A percentile compares a stretch with the other conserved stretches of the same genome.
phyloP scores from a whole-genome alignment of 352 stramenopile species.

The Globisporangium paroecandrum region DNA sequence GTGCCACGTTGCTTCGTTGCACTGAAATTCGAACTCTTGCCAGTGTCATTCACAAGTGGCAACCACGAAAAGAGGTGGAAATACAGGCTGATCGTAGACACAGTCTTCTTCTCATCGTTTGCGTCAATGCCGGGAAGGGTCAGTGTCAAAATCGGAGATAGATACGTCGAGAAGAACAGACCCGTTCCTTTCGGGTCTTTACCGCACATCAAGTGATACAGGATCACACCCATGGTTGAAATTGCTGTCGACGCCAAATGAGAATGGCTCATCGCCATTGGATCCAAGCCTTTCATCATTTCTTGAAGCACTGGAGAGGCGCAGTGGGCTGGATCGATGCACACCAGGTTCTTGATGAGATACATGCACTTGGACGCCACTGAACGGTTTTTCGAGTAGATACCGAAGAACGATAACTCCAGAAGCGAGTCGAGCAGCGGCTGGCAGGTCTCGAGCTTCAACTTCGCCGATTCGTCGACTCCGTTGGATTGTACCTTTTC shows the following conservation, averaged over 20 bases:
- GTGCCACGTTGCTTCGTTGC: slow-evolving; percentile 33
- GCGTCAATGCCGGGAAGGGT: slow-evolving; percentile 71
- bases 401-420: slow-evolving; percentile 56
- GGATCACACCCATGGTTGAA: slow-evolving; percentile 54
- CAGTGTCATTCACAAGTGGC: slow-evolving; percentile 62
- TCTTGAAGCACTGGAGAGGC: slow-evolving; percentile 51
- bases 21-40: slow-evolving; percentile 32
- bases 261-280: slow-evolving; percentile 63
- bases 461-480: slow-evolving; percentile 3
- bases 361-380: slow-evolving; percentile 71
- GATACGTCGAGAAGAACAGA: slow-evolving; percentile 53
- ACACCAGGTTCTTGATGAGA: slow-evolving; percentile 63
- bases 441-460: slow-evolving; percentile 31
- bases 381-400: slow-evolving; percentile 70
- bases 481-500: slow-evolving; percentile 32
- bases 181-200: slow-evolving; percentile 38
- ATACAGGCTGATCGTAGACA: slow-evolving; percentile 61
- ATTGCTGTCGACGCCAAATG: slow-evolving; percentile 72
- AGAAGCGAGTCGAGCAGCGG: slow-evolving; percentile 47
- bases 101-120: slow-evolving; percentile 77
- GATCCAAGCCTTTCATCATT: slow-evolving; percentile 68
- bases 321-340: slow-evolving; percentile 42
- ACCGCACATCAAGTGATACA: slow-evolving; percentile 64
- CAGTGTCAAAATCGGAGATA: slow-evolving; percentile 53
- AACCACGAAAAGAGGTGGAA: slow-evolving; percentile 68